Evolutionary conservation across 805 yeast species (phyloP), one percentile per base, ranked within the genome.

Genomic region (Candida tibetensis): DNA sequence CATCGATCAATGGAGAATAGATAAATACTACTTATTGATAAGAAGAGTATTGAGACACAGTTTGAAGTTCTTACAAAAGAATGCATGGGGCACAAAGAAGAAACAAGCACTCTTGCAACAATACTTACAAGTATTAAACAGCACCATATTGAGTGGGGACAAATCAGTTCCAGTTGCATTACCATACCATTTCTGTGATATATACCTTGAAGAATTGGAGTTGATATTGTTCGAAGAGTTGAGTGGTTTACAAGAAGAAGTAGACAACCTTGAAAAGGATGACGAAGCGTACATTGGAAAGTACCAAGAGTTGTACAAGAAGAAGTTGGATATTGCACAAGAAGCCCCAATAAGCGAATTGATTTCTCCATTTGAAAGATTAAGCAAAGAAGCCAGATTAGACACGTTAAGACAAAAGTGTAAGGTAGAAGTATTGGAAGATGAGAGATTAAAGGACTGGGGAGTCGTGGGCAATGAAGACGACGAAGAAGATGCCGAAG

Each of bases 1-100:
- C 5, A 75, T 93, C 38, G 98, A 91, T 62, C 82, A 84, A 47
- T 77, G 82, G 77, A 79, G 99, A 65, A 58, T 90, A 38, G 96
- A 93, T 63, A 93, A 93, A 64, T 93, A 74, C 62, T 78, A 85
- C 50, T 63, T 90, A 63, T 67, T 93, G 49, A 74, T 90, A 46
- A 81, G 99, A 71, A 74, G 89, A 53, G 84, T 81, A 5, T 61
- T 87, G 17, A 76, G 79, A 45, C 82, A 79, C 51, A 79, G 76
- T 48, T 69, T 93, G 48, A 71, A 67, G 47, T 74, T 80, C 48
- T 64, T 90, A 26, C 58, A 68, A 35, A 42, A 51, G 2, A 70
- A 76, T 39, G 57, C 72, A 2, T 89, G 91, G 88, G 70, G 76
- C 39, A 61, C 48, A 36, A 58, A 72, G 2, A 87, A 90, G 86